phyloP scores from a whole-genome alignment of 1,284 basidiomycete species.

The Agaricales sp. region DNA sequence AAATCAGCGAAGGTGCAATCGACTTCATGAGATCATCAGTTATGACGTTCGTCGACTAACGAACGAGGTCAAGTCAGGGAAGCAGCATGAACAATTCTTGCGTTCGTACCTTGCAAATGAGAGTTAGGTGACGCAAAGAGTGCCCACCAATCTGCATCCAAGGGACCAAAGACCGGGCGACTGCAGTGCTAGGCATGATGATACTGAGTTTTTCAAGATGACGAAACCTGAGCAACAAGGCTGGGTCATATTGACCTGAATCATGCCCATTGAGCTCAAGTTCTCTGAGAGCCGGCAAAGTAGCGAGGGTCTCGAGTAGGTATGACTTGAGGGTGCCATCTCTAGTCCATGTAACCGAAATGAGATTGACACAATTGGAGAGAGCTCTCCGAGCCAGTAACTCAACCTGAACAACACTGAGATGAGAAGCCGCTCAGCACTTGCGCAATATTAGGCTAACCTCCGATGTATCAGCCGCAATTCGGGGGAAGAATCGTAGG shows the following conservation, averaged over 20 bases:
- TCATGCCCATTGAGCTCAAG: conserved; percentile 63
- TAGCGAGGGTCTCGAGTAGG: conserved; percentile 39
- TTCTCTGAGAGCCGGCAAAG: conserved; percentile 31
- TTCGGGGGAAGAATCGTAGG: conserved; percentile 57
- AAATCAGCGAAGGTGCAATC: conserved; percentile 34
- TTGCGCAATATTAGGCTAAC: not conserved
- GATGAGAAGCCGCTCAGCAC: not conserved
- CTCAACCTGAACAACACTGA: conserved; percentile 19
- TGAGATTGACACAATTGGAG: conserved; percentile 48
- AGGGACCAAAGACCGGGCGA: conserved; percentile 34
- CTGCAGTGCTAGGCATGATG: conserved; percentile 57
- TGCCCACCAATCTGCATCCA: conserved; percentile 38
- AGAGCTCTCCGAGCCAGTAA: conserved; percentile 37
- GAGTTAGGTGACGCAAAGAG: conserved; percentile 41
- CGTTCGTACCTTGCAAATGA: conserved; percentile 54
- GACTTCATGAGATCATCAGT: conserved; percentile 41
- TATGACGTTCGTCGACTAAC: conserved; percentile 41
- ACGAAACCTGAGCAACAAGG: conserved; percentile 35
- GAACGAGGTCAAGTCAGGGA: conserved; percentile 4
- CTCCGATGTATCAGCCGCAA: conserved; percentile 18
- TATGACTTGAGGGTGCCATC: conserved; percentile 55
- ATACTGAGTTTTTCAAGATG: conserved; percentile 42
- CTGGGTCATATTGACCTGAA: conserved; percentile 41
- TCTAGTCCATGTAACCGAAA: conserved; percentile 62
- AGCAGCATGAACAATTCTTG: conserved; percentile 1